Evolutionary conservation across 306 rosid species (phyloP), one percentile per base, ranked within the genome.

Genomic region (Citrullus amarus): DNA sequence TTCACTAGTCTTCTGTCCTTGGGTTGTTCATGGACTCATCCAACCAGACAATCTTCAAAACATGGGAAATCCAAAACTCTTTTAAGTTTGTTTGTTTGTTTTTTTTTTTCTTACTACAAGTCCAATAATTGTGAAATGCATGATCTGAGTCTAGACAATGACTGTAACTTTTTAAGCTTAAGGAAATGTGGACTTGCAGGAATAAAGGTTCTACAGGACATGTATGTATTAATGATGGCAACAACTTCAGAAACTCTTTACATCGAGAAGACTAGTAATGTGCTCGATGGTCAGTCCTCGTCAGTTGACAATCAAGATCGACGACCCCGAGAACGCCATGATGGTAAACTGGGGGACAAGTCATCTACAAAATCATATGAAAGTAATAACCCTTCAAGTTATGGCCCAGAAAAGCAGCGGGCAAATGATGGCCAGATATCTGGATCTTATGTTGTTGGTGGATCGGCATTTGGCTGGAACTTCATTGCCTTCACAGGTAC

Each of bases 381-480:
- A 82, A 71, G 56, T 34, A 77, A 76, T 69, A 17, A 81, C 43
- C 59, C 72, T 6, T 74, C 70, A 20, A 79, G 79, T 69, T 6
- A 68, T 14, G 81, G 65, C n/a, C 36, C 65, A 14, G 87, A 87
- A 81, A 87, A 86, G 84, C 81, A 75, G 70, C 28, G 3, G 30
- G 79, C 53, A 15, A 90, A 87, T 77, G 91, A 84, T 63, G 80
- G 86, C 63, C 90, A 79, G 67, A 5, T 67, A 34, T 68, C 50
- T 1, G 94, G 90, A 66, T 72, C 90, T 56, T 89, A 88, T 69
- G 71, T 90, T 53, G 91, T 93, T 76, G 98, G 98, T 38, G 98
- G 98, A 73, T 93, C 98, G 14, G 98, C 94, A 57, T 89, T 92
- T 22, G 98, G 97, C 46, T 93, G 97, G 97, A 93, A 93, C 58